Evolutionary conservation across 495 filamentous ascomycete species (phyloP).

Genomic region (Annulohypoxylon nitens): DNA sequence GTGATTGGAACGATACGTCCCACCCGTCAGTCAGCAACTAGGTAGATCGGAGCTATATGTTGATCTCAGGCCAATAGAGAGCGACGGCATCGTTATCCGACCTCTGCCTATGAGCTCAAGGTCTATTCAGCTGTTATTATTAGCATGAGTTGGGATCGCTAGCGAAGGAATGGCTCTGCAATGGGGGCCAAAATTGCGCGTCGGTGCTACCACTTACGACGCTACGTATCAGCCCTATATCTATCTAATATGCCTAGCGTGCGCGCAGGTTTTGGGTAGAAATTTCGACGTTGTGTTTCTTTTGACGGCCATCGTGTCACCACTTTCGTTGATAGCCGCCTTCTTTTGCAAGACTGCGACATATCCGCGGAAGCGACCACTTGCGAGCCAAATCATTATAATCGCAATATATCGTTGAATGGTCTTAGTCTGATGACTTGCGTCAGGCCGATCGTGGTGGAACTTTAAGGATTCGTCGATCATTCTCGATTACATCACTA

Average conservation of each 20-base stretch:
- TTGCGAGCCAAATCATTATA: background rate
- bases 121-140: background rate
- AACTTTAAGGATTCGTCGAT: background rate
- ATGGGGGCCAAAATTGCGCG: background rate
- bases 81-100: background rate
- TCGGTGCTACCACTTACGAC: background rate
- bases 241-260: background rate
- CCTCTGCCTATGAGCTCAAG: background rate
- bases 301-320: background rate
- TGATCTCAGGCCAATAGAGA: constrained; percentile 1
- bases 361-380: background rate
- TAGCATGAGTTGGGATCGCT: background rate
- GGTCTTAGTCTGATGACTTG: background rate
- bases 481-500: background rate
- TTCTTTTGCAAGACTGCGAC: background rate
- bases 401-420: background rate
- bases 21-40: background rate
- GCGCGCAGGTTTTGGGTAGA: background rate
- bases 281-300: background rate
- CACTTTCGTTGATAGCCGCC: background rate
- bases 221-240: background rate
- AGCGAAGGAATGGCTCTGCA: background rate
- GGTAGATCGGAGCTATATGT: background rate
- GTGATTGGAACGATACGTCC: background rate
- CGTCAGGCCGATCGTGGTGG: background rate